phyloP scores from a whole-genome alignment of 2,329 filamentous ascomycete species.

The Didymella lethalis region DNA sequence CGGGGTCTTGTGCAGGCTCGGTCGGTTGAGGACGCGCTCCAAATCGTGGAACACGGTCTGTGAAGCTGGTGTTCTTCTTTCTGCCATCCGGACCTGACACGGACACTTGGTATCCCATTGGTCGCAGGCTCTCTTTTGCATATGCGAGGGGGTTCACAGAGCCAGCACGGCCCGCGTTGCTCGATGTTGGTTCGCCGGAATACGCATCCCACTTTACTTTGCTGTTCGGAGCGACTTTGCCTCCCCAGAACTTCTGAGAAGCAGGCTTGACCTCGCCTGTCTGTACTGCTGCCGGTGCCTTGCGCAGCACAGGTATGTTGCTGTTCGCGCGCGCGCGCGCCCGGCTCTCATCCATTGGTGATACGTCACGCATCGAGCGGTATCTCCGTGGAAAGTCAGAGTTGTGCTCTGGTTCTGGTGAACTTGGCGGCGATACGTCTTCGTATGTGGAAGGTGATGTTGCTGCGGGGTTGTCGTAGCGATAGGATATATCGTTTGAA shows the following conservation, averaged over 20 bases:
- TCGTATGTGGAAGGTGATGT: conserved; percentile 36
- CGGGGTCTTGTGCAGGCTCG: conserved; percentile 54
- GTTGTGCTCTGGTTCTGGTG: conserved; percentile 46
- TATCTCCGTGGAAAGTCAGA: conserved; percentile 37
- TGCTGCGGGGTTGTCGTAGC: conserved; percentile 31
- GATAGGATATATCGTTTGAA: conserved; percentile 51
- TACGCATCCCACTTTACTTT: conserved; percentile 68
- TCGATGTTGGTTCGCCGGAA: conserved; percentile 71
- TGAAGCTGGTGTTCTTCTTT: conserved; percentile 39
- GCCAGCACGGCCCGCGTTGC: conserved; percentile 59
- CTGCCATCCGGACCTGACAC: conserved; percentile 37
- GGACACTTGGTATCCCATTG: conserved; percentile 48
- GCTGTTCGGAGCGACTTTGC: conserved; percentile 46
- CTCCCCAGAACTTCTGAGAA: conserved; percentile 49
- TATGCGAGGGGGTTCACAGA: conserved; percentile 63
- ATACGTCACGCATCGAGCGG: conserved; percentile 50
- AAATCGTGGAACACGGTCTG: conserved; percentile 41
- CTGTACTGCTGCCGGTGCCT: conserved; percentile 36
- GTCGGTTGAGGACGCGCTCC: conserved; percentile 35
- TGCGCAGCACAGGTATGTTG: conserved; percentile 48
- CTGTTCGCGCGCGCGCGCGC: conserved; percentile 27
- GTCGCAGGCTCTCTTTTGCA: conserved; percentile 29
- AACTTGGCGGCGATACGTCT: conserved; percentile 51
- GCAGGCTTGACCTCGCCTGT: conserved; percentile 28
- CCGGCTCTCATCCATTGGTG: conserved; percentile 51